Conservation (phyloP, 139 green algal genomes). For the Chlorella sp. region DNA sequence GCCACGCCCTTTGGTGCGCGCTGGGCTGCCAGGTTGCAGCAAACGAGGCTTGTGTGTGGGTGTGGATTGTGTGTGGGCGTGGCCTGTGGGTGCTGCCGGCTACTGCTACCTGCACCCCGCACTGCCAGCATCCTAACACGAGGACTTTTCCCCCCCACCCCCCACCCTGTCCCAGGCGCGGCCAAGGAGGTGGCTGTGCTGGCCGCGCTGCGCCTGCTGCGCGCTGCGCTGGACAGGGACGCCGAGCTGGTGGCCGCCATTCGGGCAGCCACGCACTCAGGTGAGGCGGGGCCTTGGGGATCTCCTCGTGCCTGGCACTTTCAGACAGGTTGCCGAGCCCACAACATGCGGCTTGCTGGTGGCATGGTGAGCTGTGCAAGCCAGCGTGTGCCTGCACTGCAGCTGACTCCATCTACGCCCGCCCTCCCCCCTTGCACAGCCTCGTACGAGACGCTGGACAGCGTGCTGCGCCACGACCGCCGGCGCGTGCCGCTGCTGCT, state of each 20-base stretch:
- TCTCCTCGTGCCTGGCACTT: too few relatives aligned
- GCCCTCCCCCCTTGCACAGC: not conserved
- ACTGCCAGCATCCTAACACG: too few relatives aligned
- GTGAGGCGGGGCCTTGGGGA: too few relatives aligned
- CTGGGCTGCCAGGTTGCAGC: not conserved
- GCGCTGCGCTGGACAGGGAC: conserved; percentile 56
- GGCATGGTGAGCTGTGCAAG: too few relatives aligned
- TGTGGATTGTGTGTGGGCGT: too few relatives aligned
- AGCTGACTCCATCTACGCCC: not conserved
- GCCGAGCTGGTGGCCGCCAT: conserved; percentile 13
- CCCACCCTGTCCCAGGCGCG: not conserved
- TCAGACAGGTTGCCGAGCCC: too few relatives aligned
- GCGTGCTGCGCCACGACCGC: conserved; percentile 44
- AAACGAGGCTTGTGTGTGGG: too few relatives aligned
- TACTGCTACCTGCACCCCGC: too few relatives aligned
- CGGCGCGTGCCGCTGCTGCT: conserved; percentile 11
- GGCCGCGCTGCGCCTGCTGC: conserved; percentile 64
- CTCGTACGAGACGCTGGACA: conserved; percentile 55
- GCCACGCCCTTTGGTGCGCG: conserved; percentile 13
- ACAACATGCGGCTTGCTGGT: too few relatives aligned
- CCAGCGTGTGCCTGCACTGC: not conserved
- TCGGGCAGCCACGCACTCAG: conserved; percentile 3
- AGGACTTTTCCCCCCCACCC: not conserved
- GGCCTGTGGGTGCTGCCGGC: too few relatives aligned
- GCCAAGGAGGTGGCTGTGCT: conserved; percentile 56